Percentiles rank a stretch among this genome's conserved stretches.
phyloP scores from a whole-genome alignment of 2,329 filamentous ascomycete species.

The Exophiala aquamarina region DNA sequence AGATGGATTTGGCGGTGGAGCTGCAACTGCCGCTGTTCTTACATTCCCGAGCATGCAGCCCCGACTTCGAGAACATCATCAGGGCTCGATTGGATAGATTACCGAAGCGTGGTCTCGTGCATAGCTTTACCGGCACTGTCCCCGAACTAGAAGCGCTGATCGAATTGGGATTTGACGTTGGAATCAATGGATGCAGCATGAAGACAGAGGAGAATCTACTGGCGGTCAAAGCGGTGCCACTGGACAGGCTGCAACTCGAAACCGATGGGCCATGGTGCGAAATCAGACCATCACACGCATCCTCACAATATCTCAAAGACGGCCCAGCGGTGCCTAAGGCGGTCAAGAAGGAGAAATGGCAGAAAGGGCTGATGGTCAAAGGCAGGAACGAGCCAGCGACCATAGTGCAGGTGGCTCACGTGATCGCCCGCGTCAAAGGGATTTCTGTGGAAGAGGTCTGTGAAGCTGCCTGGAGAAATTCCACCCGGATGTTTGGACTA shows the following conservation, averaged over 20 bases:
- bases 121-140: slow-evolving; percentile 87
- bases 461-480: slow-evolving; percentile 70
- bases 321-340: slow-evolving; percentile 73
- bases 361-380: slow-evolving; percentile 84
- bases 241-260: slow-evolving; percentile 86
- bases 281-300: slow-evolving; percentile 84
- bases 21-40: slow-evolving; percentile 86
- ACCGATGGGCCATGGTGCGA: slow-evolving; percentile 98
- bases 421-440: slow-evolving; percentile 82
- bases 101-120: slow-evolving; percentile 78
- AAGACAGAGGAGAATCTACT: slow-evolving; percentile 90
- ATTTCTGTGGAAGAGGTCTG: slow-evolving; percentile 77
- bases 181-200: slow-evolving; percentile 95
- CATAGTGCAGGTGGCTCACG: slow-evolving; percentile 83
- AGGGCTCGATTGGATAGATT: slow-evolving; percentile 63
- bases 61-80: slow-evolving; percentile 77
- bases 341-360: slow-evolving; percentile 96
- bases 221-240: slow-evolving; percentile 75
- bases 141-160: slow-evolving; percentile 83
- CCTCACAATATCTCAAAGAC: slow-evolving; percentile 66
- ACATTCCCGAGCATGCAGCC: slow-evolving; percentile 83
- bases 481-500: slow-evolving; percentile 73
- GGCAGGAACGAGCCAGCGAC: slow-evolving; percentile 89
- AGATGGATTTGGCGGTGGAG: slow-evolving; percentile 74
- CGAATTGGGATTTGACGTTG: slow-evolving; percentile 79